Conservation (phyloP, 1,284 basidiomycete genomes). For the Earliella scabrosa region DNA sequence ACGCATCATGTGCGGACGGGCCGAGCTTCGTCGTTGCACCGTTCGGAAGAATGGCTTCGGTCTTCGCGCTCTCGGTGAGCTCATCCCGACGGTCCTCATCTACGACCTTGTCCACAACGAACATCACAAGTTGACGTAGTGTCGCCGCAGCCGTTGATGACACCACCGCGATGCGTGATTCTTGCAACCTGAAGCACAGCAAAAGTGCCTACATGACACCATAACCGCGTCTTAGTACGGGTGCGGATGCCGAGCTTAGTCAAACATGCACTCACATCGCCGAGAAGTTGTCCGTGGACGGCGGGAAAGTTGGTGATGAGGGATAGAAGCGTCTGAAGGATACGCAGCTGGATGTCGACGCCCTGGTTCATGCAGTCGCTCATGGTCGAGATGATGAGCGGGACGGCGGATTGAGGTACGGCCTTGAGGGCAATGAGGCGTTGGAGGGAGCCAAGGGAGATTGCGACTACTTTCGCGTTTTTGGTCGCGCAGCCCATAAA, state of each 20-base stretch:
- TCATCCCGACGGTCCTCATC: conserved; percentile 71
- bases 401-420: conserved; percentile 80
- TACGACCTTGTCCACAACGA: conserved; percentile 94
- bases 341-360: conserved; percentile 92
- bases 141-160: conserved; percentile 98
- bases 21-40: conserved; percentile 65
- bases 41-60: conserved; percentile 63
- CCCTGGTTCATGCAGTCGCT: conserved; percentile 88
- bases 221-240: conserved; percentile 7
- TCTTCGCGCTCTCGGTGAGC: conserved; percentile 35
- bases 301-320: conserved; percentile 86
- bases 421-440: conserved; percentile 88
- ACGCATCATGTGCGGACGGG: conserved; percentile 87
- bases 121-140: conserved; percentile 95
- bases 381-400: conserved; percentile 82
- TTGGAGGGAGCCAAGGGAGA: conserved; percentile 91
- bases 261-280: conserved; percentile 65
- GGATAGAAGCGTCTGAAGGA: conserved; percentile 88
- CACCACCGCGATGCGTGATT: conserved; percentile 94
- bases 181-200: conserved; percentile 93
- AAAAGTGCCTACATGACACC: conserved; percentile 69
- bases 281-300: conserved; percentile 80
- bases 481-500: conserved; percentile 95
- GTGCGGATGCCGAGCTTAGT: neutral
- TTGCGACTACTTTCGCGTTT: conserved; percentile 92